Base-by-base conservation (phyloP, 225 moss, liverwort and hornwort genomes). In the Thuidium tamariscinum region DNA sequence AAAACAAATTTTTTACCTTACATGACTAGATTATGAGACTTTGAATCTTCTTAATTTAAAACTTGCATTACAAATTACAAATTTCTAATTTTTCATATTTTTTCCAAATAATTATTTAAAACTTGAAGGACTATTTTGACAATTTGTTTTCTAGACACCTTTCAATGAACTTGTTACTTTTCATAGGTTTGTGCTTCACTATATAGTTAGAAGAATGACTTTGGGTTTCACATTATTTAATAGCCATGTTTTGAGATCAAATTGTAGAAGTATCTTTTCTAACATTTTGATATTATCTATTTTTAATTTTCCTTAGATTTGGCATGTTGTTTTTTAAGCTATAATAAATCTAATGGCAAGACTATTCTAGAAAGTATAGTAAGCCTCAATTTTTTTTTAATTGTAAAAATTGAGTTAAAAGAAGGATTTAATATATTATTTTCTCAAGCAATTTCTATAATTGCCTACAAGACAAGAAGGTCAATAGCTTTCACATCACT, bases 321-420 rank as follows among this genome's bases (percentile, higher is more conserved):
- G 1, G 1, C 4, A 13, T 13, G 2, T 4, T 39, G n/a, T n/a
- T n/a, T n/a, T n/a, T n/a, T 1, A 25, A 1, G 22, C 67, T 39
- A 25, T 0, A 2, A 0, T 8, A 41, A 26, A 41, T 0, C 8
- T 5, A 69, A 25, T 0, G 0, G 0, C 15, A 8, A 69, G 15
- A 15, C 41, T 41, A 4, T 69, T 69, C 15, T 23, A 68, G 2
- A 23, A 39, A 68, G 4, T 2, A 68, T 68, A 39, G 2, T 8
- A 25, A 25, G 14, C 8, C 2, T 39, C 4, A n/a, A n/a, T n/a
- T n/a, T n/a, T n/a, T n/a, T n/a, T n/a, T n/a, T 21, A 66, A 67
- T 37, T 37, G 21, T 67, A 1, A 37, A 66, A 22, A 22, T 37
- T 68, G 25, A 68, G 0, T 44, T 44, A 44, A 44, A 44, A 6